A percentile compares a stretch with the other conserved stretches of the same genome.
These are phyloP conservation scores for Citrus sp. DNA, from an alignment of 345 rosid species.

Conservation along the genomic window DNA sequence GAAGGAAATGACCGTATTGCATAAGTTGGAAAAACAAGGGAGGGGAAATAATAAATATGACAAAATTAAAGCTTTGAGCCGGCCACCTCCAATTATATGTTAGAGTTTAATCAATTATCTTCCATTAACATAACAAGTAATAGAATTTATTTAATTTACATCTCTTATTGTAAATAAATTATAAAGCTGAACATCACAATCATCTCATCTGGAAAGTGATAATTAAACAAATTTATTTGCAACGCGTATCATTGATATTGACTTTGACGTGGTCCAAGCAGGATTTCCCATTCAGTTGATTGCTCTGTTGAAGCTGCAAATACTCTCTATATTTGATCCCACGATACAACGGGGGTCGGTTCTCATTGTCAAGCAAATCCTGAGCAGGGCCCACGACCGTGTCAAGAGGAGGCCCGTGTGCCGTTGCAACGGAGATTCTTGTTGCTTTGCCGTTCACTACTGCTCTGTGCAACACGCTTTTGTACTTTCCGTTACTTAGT, in stretches of 20 bases:
- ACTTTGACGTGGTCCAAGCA: slow-evolving; percentile 27
- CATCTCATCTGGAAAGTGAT: background rate
- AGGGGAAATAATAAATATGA: background rate
- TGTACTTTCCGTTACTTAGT: slow-evolving; percentile 38
- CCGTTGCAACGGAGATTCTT: slow-evolving; percentile 35
- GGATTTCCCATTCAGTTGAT: slow-evolving; percentile 19
- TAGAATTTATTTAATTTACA: background rate
- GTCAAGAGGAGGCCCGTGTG: slow-evolving; percentile 34
- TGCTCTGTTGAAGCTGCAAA: slow-evolving; percentile 29
- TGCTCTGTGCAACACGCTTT: slow-evolving; percentile 36
- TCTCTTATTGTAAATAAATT: background rate
- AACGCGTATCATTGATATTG: background rate
- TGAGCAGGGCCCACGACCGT: slow-evolving; percentile 23
- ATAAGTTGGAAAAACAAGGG: no score
- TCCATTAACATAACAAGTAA: background rate
- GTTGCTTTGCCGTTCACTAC: slow-evolving; percentile 24
- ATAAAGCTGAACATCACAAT: background rate
- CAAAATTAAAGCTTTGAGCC: background rate
- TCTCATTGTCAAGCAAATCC: slow-evolving; percentile 4
- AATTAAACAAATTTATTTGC: background rate
- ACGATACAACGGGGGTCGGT: slow-evolving; percentile 9
- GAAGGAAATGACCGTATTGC: background rate
- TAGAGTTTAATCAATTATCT: background rate
- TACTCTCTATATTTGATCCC: slow-evolving; percentile 32
- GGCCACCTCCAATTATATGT: background rate